These are phyloP conservation scores for Suhomyces bolitotheri DNA, from an alignment of 1,139 yeast genomes.

Conservation along the genomic window DNA sequence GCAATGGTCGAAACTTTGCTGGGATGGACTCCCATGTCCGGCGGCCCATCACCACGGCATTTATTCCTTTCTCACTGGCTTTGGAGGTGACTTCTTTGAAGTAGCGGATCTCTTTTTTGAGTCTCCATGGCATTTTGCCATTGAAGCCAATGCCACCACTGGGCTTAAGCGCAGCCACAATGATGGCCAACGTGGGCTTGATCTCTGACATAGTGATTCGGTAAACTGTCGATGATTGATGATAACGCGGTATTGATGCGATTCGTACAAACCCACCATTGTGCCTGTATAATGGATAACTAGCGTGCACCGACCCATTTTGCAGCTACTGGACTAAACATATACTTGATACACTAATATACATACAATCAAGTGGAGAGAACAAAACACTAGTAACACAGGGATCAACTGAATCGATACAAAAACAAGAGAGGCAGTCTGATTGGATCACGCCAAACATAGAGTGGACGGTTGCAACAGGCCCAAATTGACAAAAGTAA, in stretches of 20 bases:
- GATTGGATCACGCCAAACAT: neutral
- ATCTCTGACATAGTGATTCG: slow-evolving; percentile 9
- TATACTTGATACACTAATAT: slow-evolving; percentile 12
- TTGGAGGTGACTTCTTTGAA: slow-evolving; percentile 71
- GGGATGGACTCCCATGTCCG: slow-evolving; percentile 97
- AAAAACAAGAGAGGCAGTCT: slow-evolving; percentile 1
- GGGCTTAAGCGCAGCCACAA: slow-evolving; percentile 86
- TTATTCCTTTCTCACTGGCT: slow-evolving; percentile 34
- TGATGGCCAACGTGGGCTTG: slow-evolving; percentile 50
- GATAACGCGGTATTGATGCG: neutral
- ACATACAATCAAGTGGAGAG: slow-evolving; percentile 11
- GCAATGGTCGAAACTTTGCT: slow-evolving; percentile 74
- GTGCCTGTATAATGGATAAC: too few relatives aligned
- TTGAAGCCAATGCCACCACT: slow-evolving; percentile 79
- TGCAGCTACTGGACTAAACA: slow-evolving; percentile 9
- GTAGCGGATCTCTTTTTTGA: slow-evolving; percentile 80
- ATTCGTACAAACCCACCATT: too few relatives aligned
- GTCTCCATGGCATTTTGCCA: slow-evolving; percentile 86
- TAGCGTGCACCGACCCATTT: neutral
- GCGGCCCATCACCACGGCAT: slow-evolving; percentile 95
- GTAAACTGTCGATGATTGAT: neutral
- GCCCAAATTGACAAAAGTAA: neutral
- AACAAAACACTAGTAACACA: slow-evolving; percentile 14
- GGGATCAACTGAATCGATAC: slow-evolving; percentile 9
- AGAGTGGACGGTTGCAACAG: slow-evolving; percentile 3